These are phyloP conservation scores for Penicillium roqueforti DNA, from an alignment of 495 filamentous ascomycete genomes.

Conservation along the genomic window DNA sequence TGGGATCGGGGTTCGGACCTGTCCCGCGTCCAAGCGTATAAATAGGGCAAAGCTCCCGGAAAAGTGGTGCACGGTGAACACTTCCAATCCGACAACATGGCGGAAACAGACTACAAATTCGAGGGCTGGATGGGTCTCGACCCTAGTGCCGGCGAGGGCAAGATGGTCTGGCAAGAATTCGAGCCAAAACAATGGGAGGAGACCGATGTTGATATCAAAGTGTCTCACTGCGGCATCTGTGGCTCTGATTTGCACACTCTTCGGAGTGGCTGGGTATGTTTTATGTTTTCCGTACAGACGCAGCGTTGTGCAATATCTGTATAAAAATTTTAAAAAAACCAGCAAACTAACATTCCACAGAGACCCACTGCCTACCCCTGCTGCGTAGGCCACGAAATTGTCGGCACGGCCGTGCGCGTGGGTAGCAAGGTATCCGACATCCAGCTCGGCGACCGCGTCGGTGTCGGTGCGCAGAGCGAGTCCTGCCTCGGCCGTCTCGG, in stretches of 20 bases:
- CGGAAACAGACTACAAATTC: constrained; percentile 58
- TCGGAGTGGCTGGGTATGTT: constrained; percentile 62
- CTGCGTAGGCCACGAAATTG: constrained; percentile 81
- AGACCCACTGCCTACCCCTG: constrained; percentile 60
- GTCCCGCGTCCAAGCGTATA: constrained; percentile 11
- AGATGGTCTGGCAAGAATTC: constrained; percentile 73
- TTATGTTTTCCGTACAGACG: not conserved
- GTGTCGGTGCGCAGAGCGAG: constrained; percentile 76
- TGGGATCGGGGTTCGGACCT: not conserved
- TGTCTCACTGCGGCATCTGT: constrained; percentile 44
- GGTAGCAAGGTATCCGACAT: constrained; percentile 61
- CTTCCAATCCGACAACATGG: constrained; percentile 17
- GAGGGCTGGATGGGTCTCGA: constrained; percentile 79
- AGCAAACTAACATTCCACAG: constrained; percentile 17
- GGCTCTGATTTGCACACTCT: constrained; percentile 69
- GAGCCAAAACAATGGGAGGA: constrained; percentile 79
- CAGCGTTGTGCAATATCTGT: not conserved
- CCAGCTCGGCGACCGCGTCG: constrained; percentile 82
- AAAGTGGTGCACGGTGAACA: not conserved
- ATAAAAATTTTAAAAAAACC: not conserved
- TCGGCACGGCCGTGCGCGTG: constrained; percentile 71
- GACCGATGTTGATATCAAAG: constrained; percentile 60
- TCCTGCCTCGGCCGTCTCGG: constrained; percentile 59
- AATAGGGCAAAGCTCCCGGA: constrained; percentile 11
- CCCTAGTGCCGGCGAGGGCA: constrained; percentile 55